Evolutionary conservation across 805 yeast species (phyloP).

Genomic region (Kuraishia molischiana): DNA sequence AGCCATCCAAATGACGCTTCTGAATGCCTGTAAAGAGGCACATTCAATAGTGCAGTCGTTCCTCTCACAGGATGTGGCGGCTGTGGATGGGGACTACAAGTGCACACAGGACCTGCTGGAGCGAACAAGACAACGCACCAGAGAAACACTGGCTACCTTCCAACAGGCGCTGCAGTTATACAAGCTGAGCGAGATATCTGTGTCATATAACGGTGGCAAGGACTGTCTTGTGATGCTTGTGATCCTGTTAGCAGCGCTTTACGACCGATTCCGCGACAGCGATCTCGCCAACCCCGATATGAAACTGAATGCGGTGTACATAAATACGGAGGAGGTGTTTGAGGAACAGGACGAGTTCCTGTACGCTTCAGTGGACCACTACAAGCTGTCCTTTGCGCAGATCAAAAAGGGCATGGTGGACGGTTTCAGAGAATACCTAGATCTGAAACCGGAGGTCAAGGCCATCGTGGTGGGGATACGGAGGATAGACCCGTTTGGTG

Average conservation of each 20-base stretch:
- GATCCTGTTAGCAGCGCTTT: constrained; percentile 50
- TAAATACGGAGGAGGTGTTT: constrained; percentile 68
- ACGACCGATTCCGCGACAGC: constrained; percentile 10
- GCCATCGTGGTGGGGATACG: constrained; percentile 86
- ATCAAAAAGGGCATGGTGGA: constrained; percentile 41
- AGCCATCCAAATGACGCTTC: constrained; percentile 12
- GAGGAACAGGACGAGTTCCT: constrained; percentile 63
- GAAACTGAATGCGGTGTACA: constrained; percentile 54
- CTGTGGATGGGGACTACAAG: neutral
- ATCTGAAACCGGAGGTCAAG: constrained; percentile 39
- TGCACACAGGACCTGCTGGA: neutral
- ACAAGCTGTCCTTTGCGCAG: constrained; percentile 39
- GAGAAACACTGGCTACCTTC: constrained; percentile 10
- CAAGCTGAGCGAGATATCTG: constrained; percentile 43
- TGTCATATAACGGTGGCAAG: constrained; percentile 94
- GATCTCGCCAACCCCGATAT: constrained; percentile 12
- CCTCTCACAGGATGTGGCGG: too few relatives aligned
- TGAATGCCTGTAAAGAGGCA: constrained; percentile 14
- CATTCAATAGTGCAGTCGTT: constrained; percentile 9
- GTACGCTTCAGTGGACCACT: constrained; percentile 36
- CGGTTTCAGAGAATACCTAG: constrained; percentile 62
- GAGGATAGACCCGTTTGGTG: constrained; percentile 79
- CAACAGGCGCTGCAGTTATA: constrained; percentile 9
- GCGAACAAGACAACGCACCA: constrained; percentile 16
- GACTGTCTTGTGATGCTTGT: constrained; percentile 89